Evolutionary conservation across 2,329 filamentous ascomycete genomes (phyloP), one percentile per base, ranked within the genome.

Genomic region (Aureobasidium uvarum): DNA sequence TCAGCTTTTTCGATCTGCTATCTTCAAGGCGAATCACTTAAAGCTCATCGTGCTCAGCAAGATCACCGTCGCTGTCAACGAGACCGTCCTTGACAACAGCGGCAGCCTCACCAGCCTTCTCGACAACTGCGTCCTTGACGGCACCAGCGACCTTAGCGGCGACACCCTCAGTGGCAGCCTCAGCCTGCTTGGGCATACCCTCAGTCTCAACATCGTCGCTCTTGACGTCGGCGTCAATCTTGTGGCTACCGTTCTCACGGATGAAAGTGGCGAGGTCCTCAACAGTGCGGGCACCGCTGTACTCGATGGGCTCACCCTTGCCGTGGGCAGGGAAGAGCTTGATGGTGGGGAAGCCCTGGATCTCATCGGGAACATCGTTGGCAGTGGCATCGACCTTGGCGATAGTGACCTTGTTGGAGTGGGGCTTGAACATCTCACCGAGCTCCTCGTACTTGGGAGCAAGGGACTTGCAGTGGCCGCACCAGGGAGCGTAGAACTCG

Each of bases 331-430:
- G 86, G 89, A 87, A 99, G 71, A 99, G 86, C 86, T 98, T 98
- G 86, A 99, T 97, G 78, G 95, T 99, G 66, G 95, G 95, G 89
- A 99, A 99, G 70, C 95, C 95, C 79, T 91, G 86, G 75, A 99
- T 92, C 82, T 96, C 91, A 79, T 98, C 94, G 66, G 95, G 95
- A 66, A 98, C 91, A 74, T 99, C 95, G 83, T 99, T 99, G 81
- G 82, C 81, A 68, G 95, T 99, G 67, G 95, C 95, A 76, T 99
- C 95, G 72, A 99, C 89, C 89, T 99, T 99, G 80, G 82, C 89
- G 83, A 86, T 86, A 72, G 81, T 85, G 79, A 86, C 86, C 83
- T 87, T 84, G 73, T 83, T 82, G 46, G 77, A 70, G 71, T 80
- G 76, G 33, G 80, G 76, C 69, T 79, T 76, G 77, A 83, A 88